phyloP scores from a whole-genome alignment of 805 yeast species.

The Komagataella pseudopastoris region DNA sequence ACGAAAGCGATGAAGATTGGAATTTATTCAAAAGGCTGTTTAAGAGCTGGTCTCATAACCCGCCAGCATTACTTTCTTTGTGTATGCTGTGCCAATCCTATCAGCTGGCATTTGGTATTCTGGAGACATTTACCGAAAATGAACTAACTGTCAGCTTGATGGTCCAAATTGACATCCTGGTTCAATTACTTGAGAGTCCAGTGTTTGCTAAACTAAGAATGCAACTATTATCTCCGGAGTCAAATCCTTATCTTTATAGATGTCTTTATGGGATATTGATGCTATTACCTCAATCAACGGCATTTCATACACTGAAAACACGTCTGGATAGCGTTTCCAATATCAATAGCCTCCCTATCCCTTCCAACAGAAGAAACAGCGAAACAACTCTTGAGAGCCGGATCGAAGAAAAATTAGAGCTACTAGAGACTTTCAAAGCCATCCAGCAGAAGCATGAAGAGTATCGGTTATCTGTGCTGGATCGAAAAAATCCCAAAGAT shows the following conservation, averaged over 20 bases:
- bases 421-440: conserved; percentile 32
- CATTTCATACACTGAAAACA: conserved; percentile 70
- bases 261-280: conserved; percentile 85
- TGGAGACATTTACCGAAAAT: conserved; percentile 67
- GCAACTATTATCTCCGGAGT: conserved; percentile 80
- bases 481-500: not conserved
- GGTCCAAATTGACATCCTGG: conserved; percentile 79
- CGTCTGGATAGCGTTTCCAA: conserved; percentile 51
- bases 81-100: conserved; percentile 82
- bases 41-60: conserved; percentile 83
- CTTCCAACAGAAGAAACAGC: not conserved
- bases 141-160: conserved; percentile 70
- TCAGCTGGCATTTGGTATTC: conserved; percentile 73
- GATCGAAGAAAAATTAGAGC: not conserved
- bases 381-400: not conserved
- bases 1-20: conserved; percentile 54
- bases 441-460: conserved; percentile 30
- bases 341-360: conserved; percentile 12
- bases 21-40: conserved; percentile 63
- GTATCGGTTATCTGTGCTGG: not conserved
- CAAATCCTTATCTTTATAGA: conserved; percentile 68
- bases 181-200: conserved; percentile 86
- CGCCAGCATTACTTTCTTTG: conserved; percentile 77
- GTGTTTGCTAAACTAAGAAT: conserved; percentile 78
- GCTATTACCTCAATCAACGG: conserved; percentile 89